Conservation (phyloP, 768 basidiomycete genomes). For the Tricholoma furcatifolium region DNA sequence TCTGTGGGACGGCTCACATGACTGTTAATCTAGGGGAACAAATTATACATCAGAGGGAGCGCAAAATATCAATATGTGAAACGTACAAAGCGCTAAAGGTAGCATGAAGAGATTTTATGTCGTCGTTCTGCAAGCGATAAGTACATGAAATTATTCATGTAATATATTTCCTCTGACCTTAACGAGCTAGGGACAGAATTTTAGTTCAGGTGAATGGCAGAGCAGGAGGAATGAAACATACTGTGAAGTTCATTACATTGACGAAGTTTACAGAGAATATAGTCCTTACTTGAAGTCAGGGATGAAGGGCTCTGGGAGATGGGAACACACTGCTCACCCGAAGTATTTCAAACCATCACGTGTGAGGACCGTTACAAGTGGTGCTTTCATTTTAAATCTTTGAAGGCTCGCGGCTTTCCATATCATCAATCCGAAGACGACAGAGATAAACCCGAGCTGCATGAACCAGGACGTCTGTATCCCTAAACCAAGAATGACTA, state of each 20-base stretch:
- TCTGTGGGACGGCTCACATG: background rate
- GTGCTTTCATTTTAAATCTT: slow-evolving; percentile 8
- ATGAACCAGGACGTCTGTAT: slow-evolving; percentile 15
- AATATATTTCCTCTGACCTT: background rate
- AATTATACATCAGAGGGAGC: too few species aligned
- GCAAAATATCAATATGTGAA: too few species aligned
- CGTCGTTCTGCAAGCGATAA: background rate
- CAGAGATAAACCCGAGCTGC: slow-evolving; percentile 14
- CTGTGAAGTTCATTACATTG: slow-evolving; percentile 16
- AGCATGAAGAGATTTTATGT: slow-evolving; percentile 8
- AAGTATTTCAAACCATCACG: slow-evolving; percentile 16
- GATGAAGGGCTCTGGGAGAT: background rate
- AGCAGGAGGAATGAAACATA: background rate
- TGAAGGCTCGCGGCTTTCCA: slow-evolving; percentile 13
- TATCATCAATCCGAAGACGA: slow-evolving; percentile 17
- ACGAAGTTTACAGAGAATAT: slow-evolving; percentile 12
- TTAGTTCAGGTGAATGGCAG: background rate
- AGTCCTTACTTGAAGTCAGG: background rate
- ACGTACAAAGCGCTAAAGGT: slow-evolving; percentile 15
- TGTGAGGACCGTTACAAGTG: slow-evolving; percentile 12
- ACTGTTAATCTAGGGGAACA: too few species aligned
- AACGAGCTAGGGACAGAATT: slow-evolving; percentile 2
- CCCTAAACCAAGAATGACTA: background rate
- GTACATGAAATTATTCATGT: background rate
- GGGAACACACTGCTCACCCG: background rate